These are phyloP conservation scores for Corylus avellana DNA, from an alignment of 306 rosid species.

Conservation along the genomic window DNA sequence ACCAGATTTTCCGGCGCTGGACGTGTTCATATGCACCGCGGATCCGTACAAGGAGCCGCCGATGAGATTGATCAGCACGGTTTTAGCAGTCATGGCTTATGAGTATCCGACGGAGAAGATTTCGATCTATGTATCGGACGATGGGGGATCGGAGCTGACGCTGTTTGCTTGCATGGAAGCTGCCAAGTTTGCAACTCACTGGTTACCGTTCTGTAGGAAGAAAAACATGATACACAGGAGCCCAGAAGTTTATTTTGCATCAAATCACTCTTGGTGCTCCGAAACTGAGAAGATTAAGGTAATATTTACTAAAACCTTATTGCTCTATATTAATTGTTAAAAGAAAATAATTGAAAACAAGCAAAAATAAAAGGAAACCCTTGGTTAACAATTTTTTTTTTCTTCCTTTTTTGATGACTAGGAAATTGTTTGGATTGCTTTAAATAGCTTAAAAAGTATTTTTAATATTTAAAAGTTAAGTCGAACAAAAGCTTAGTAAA, in stretches of 20 bases:
- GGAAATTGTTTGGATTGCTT: too few relatives aligned
- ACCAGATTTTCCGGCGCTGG: constrained; percentile 31
- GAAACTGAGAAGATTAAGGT: constrained; percentile 40
- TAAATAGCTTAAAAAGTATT: too few relatives aligned
- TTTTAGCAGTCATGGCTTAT: constrained; percentile 40
- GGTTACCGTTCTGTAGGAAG: constrained; percentile 42
- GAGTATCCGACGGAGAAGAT: constrained; percentile 42
- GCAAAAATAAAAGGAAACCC: too few relatives aligned
- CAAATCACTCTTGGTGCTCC: background rate
- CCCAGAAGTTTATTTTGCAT: constrained; percentile 34
- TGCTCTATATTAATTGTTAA: background rate
- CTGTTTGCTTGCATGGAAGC: constrained; percentile 47
- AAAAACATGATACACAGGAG: constrained; percentile 28
- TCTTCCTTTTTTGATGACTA: too few relatives aligned
- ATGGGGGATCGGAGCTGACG: constrained; percentile 50
- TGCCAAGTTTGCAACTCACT: constrained; percentile 40
- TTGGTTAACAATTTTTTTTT: too few relatives aligned
- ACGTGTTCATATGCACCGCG: constrained; percentile 45
- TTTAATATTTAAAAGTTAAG: too few relatives aligned
- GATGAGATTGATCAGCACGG: constrained; percentile 37
- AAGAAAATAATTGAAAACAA: too few relatives aligned
- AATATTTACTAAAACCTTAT: background rate
- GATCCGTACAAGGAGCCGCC: constrained; percentile 54
- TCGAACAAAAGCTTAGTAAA: too few relatives aligned
- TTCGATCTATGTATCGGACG: constrained; percentile 46